A percentile compares a stretch with the other conserved stretches of the same genome.
These are phyloP conservation scores for Hypoxylon sp. DNA, from an alignment of 2,329 filamentous ascomycete species.

Conservation along the genomic window DNA sequence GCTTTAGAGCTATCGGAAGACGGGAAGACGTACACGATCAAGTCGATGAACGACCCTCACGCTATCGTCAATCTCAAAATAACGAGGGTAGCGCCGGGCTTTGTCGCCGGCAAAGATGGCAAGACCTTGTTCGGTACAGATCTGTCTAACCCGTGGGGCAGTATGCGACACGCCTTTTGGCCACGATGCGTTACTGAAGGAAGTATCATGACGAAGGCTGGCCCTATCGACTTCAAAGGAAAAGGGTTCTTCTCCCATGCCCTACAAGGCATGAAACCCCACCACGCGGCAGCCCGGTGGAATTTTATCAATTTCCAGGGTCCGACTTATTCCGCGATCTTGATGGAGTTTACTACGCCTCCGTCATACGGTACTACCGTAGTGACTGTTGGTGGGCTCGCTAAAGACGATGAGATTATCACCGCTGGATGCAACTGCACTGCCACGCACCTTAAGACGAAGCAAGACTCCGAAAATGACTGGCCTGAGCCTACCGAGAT, in stretches of 20 bases:
- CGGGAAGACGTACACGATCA: conserved; percentile 86
- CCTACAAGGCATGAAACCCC: conserved; percentile 98
- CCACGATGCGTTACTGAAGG: conserved; percentile 87
- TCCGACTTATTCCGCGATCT: conserved; percentile 84
- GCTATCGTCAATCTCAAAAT: conserved; percentile 90
- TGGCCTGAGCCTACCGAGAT: conserved; percentile 89
- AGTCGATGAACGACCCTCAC: conserved; percentile 85
- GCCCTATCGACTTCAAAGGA: conserved; percentile 85
- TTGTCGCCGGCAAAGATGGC: conserved; percentile 87
- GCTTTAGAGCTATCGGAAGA: conserved; percentile 90
- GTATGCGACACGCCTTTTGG: conserved; percentile 95
- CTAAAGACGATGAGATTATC: conserved; percentile 85
- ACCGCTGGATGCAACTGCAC: conserved; percentile 76
- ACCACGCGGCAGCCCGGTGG: conserved; percentile 93
- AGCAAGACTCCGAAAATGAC: conserved; percentile 81
- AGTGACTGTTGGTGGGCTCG: conserved; percentile 86
- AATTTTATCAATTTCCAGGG: conserved; percentile 95
- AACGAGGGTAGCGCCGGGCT: conserved; percentile 82
- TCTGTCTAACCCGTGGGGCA: conserved; percentile 87
- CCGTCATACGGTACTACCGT: conserved; percentile 89
- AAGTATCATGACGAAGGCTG: conserved; percentile 85
- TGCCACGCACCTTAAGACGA: conserved; percentile 77
- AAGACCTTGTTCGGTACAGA: conserved; percentile 90
- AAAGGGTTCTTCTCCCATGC: conserved; percentile 85
- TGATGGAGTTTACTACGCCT: conserved; percentile 98